These are phyloP conservation scores for Mariannaea sp. DNA, from an alignment of 2,329 filamentous ascomycete genomes.

Conservation along the genomic window DNA sequence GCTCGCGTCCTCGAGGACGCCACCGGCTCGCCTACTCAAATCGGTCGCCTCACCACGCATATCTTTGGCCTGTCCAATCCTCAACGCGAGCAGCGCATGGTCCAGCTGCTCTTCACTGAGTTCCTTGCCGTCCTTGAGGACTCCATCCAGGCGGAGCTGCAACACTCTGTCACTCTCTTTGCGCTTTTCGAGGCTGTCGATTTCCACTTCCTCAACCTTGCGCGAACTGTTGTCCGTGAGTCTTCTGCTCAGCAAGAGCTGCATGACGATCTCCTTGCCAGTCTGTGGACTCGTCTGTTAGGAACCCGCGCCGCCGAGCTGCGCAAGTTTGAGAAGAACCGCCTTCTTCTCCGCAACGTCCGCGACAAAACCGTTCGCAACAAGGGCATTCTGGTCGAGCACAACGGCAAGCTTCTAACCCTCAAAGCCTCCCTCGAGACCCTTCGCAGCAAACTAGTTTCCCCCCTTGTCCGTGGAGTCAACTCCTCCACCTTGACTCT, in stretches of 20 bases:
- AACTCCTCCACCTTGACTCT: conserved; percentile 73
- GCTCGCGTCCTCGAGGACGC: conserved; percentile 63
- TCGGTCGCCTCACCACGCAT: conserved; percentile 71
- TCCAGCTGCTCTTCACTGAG: conserved; percentile 84
- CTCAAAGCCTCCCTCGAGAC: conserved; percentile 87
- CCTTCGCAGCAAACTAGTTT: conserved; percentile 81
- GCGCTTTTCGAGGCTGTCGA: conserved; percentile 92
- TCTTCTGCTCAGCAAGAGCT: conserved; percentile 78
- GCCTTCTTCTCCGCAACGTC: conserved; percentile 75
- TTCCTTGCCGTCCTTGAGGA: conserved; percentile 88
- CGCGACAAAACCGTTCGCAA: conserved; percentile 83
- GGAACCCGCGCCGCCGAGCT: conserved; percentile 75
- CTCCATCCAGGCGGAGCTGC: conserved; percentile 82
- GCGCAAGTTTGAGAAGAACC: conserved; percentile 93
- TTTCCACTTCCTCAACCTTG: conserved; percentile 85
- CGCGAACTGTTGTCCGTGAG: conserved; percentile 83
- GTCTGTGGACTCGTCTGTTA: conserved; percentile 84
- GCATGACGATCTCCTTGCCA: conserved; percentile 80
- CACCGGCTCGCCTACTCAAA: conserved; percentile 63
- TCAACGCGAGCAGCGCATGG: conserved; percentile 77
- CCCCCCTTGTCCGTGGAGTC: conserved; percentile 75
- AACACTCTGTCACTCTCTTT: conserved; percentile 79
- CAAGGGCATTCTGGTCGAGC: conserved; percentile 83
- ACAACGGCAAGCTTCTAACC: conserved; percentile 81
- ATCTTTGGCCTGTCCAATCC: conserved; percentile 81